Evolutionary conservation across 2,329 filamentous ascomycete genomes (phyloP), one percentile per base, ranked within the genome.

Genomic region (Lasiodiplodia gonubiensis): DNA sequence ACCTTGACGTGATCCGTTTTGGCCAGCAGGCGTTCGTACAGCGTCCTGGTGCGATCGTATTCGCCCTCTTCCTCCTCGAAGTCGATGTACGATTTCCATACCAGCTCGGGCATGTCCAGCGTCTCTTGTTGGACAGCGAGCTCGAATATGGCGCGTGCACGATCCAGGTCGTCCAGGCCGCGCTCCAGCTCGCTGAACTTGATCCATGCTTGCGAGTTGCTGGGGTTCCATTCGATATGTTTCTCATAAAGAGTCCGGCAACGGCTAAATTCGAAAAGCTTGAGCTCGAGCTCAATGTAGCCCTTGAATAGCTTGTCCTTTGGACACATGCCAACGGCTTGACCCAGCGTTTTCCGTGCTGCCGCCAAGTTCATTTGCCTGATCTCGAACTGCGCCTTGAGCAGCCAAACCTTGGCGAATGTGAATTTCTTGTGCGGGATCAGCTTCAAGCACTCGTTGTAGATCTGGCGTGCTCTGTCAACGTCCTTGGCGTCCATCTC

Each of bases 1-100:
- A 99, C 95, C 84, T 98, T 99, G 84, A 97, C 93, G 76, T 99
- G 95, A 75, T 95, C 90, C n/a, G 95, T 97, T 88, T 96, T 97
- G 74, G 92, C 85, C 52, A 99, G 86, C 14, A 99, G 86, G 8
- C 94, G 88, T 82, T 98, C 94, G 81, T 98, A 99, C 53, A 99
- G 83, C 3, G 83, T 82, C 59, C 95, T 86, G 4, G 93, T 93
- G 59, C 89, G 86, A 64, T 93, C 92, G 79, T 94, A 97, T 79
- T 97, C 93, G 74, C 90, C 92, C 79, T 97, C 93, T 74, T 97
- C 93, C 76, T 98, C 94, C 80, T 99, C 95, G 75, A 98, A 98
- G 79, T 99, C 95, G 73, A 99, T 98, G 79, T 97, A 99, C 1
- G 93, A 89, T 81, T 98, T 98, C 95, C 95, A 99, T 1, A 98